Conservation (phyloP, 768 basidiomycete species). For the Zangia roseola region DNA sequence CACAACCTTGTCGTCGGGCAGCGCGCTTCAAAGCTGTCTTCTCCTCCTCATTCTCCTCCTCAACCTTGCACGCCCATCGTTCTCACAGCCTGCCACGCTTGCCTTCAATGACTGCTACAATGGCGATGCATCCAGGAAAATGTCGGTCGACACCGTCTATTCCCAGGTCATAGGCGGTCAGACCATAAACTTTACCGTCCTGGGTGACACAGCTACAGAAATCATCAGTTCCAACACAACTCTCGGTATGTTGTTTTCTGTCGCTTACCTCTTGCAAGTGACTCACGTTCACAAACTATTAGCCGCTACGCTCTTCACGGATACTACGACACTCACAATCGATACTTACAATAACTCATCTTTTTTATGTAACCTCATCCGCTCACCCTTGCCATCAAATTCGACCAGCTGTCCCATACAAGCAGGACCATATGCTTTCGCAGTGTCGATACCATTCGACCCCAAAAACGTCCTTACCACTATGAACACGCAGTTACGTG, state of each 20-base stretch:
- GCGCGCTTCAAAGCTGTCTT: conserved; percentile 1
- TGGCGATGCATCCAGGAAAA: conserved; percentile 51
- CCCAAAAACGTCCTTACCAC: conserved; percentile 75
- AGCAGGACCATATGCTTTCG: conserved; percentile 79
- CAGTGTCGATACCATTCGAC: conserved; percentile 67
- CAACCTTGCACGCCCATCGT: conserved; percentile 25
- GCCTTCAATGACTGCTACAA: conserved; percentile 70
- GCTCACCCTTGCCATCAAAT: conserved; percentile 65
- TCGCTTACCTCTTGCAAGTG: not conserved
- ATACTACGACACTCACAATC: conserved; percentile 78
- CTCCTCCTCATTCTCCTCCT: conserved; percentile 9
- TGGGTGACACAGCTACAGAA: conserved; percentile 59
- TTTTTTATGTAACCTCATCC: conserved; percentile 76
- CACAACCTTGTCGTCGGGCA: conserved; percentile 8
- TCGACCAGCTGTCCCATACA: conserved; percentile 71
- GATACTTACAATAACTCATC: conserved; percentile 66
- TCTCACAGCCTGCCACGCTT: conserved; percentile 60
- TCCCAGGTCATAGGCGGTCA: conserved; percentile 59
- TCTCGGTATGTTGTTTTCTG: conserved; percentile 53
- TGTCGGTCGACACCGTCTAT: conserved; percentile 69
- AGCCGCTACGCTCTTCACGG: conserved; percentile 83
- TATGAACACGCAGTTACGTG: conserved; percentile 77
- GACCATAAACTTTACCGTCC: conserved; percentile 65
- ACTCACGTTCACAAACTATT: conserved; percentile 6
- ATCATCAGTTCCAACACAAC: conserved; percentile 63